Evolutionary conservation across 192 early-diverging fungal species (phyloP).

Genomic region (Dimargaris verticillata): DNA sequence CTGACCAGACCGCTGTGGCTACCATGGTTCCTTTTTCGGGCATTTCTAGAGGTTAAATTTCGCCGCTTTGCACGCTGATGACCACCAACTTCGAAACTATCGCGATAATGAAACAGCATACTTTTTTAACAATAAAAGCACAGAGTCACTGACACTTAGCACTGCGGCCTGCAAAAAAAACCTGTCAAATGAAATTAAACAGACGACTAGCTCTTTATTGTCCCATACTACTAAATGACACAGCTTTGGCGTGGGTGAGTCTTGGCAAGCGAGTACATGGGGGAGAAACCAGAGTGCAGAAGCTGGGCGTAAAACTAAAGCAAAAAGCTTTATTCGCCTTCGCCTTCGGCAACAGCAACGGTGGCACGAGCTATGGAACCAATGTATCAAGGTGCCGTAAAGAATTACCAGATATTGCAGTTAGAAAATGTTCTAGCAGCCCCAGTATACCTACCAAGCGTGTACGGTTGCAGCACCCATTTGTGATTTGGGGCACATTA

Average conservation of each 20-base stretch:
- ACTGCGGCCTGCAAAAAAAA: neutral
- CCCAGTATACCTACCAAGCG: too few species aligned
- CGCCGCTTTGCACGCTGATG: neutral
- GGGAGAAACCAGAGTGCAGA: neutral
- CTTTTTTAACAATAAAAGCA: neutral
- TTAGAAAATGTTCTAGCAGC: too few species aligned
- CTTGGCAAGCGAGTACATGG: neutral
- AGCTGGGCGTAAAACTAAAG: neutral
- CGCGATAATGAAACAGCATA: neutral
- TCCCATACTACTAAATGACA: neutral
- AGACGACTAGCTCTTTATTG: neutral
- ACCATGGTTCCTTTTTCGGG: neutral
- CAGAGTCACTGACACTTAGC: neutral
- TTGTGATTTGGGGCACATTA: too few species aligned
- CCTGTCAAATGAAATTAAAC: neutral
- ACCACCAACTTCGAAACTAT: neutral
- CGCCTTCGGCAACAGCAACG: slow-evolving; percentile 14
- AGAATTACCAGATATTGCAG: too few species aligned
- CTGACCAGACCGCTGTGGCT: neutral
- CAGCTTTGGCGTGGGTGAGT: neutral
- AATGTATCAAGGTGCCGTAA: neutral
- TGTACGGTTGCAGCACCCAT: too few species aligned
- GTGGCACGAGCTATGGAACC: slow-evolving; percentile 18
- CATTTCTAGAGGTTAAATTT: slow-evolving; percentile 2
- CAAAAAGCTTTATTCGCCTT: neutral